A percentile compares a stretch with the other conserved stretches of the same genome.
Conservation (phyloP, 306 rosid genomes). For the Rosa chinensis region DNA sequence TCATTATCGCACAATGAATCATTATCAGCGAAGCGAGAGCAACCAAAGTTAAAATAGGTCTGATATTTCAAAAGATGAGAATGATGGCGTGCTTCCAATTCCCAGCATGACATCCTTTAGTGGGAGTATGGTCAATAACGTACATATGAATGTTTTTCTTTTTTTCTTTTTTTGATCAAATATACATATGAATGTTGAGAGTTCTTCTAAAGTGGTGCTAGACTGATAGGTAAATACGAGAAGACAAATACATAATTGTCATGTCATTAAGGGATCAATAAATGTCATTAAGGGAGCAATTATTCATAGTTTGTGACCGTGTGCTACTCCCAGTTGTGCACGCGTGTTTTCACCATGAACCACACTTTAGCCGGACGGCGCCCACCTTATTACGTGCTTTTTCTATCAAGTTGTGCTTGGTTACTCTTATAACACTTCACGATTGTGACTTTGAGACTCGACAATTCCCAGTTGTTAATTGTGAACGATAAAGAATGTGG, state of each 20-base stretch:
- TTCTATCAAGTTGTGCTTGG: too few species aligned
- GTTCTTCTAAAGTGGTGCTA: background rate
- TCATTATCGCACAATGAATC: background rate
- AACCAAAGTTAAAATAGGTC: background rate
- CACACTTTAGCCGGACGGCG: background rate
- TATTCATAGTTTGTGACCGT: too few species aligned
- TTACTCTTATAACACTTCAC: background rate
- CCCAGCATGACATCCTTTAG: background rate
- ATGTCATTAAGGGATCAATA: background rate
- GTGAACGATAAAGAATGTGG: slow-evolving; percentile 48
- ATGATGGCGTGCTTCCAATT: background rate
- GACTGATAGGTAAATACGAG: background rate
- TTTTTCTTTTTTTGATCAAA: background rate
- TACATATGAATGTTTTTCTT: too few species aligned
- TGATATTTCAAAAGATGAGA: background rate
- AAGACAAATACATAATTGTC: background rate
- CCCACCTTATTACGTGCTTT: too few species aligned
- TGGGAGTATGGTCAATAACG: background rate
- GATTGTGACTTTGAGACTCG: background rate
- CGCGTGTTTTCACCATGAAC: background rate
- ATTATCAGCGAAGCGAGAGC: background rate
- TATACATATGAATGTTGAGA: too few species aligned
- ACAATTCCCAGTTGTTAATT: background rate
- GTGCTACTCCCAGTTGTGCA: background rate
- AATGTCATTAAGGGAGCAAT: background rate